Percentiles rank a stretch among this genome's conserved stretches.
Evolutionary conservation across 2,329 filamentous ascomycete genomes (phyloP).

Genomic region (Nothophoma quercina): DNA sequence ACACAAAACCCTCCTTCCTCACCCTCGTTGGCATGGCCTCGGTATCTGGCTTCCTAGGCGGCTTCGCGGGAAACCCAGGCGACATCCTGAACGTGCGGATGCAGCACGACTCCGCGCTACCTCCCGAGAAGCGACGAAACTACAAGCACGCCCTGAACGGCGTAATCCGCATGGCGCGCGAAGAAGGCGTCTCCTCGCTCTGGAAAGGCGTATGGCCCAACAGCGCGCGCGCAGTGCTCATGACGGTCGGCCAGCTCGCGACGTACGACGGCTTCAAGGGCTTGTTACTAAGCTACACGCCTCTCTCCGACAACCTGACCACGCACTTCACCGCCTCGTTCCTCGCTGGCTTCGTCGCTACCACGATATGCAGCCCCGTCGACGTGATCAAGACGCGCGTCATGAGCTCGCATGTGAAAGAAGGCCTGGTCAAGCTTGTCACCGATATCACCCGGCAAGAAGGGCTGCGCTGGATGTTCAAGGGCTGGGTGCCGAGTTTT

Average conservation of each 20-base stretch:
- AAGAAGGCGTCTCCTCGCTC: constrained; percentile 78
- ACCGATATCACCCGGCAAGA: constrained; percentile 73
- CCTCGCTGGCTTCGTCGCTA: constrained; percentile 81
- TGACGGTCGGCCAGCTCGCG: constrained; percentile 85
- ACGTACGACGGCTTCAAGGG: constrained; percentile 85
- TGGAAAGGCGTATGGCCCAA: constrained; percentile 90
- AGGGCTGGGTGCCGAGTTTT: constrained; percentile 85
- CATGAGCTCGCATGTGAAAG: constrained; percentile 71
- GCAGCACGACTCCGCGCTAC: constrained; percentile 89
- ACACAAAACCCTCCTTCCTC: constrained; percentile 69
- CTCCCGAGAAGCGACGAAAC: constrained; percentile 76
- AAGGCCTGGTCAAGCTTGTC: constrained; percentile 67
- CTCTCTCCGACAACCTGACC: constrained; percentile 70
- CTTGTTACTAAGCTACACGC: constrained; percentile 70
- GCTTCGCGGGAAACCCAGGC: constrained; percentile 89
- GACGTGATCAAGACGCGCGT: constrained; percentile 90
- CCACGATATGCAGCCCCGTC: constrained; percentile 83
- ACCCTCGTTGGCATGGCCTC: constrained; percentile 84
- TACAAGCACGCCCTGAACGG: constrained; percentile 91
- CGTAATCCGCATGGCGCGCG: constrained; percentile 81
- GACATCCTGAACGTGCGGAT: constrained; percentile 98
- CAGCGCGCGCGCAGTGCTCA: constrained; percentile 79
- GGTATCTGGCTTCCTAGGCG: constrained; percentile 84
- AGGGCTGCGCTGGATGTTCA: constrained; percentile 84
- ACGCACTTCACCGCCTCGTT: constrained; percentile 83